Percentiles rank a stretch among this genome's conserved stretches.
These are phyloP conservation scores for Alternaria gaisen DNA, from an alignment of 2,329 filamentous ascomycete genomes.

Conservation along the genomic window DNA sequence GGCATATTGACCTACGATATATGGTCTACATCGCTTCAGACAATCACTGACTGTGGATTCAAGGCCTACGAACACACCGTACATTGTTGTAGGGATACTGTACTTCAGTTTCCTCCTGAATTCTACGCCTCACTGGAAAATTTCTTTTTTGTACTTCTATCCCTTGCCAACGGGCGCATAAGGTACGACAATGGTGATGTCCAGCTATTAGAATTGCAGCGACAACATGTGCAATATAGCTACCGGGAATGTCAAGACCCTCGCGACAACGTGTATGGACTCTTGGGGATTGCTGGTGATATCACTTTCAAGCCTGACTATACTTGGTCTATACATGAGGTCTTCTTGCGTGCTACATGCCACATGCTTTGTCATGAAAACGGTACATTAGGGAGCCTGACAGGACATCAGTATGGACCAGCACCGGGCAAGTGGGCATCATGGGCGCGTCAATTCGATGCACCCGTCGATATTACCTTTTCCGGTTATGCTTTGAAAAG, in stretches of 20 bases:
- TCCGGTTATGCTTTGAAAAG: too few relatives aligned
- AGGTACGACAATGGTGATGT: too few relatives aligned
- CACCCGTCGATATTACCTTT: too few relatives aligned
- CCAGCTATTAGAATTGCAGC: background rate
- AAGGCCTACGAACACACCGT: background rate
- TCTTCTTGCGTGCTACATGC: background rate
- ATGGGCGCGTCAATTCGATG: too few relatives aligned
- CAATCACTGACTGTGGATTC: background rate
- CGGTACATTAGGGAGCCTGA: too few relatives aligned
- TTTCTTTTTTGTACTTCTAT: background rate
- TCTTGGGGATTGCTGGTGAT: background rate
- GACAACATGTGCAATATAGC: background rate
- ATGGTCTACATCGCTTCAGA: background rate
- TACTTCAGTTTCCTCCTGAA: background rate
- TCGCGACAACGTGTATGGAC: constrained; percentile 1
- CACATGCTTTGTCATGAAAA: background rate
- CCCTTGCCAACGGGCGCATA: background rate
- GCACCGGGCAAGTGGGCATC: too few relatives aligned
- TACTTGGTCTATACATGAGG: background rate
- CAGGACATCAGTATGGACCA: too few relatives aligned
- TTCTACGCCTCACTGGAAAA: background rate
- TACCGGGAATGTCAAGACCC: background rate
- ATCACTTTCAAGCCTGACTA: background rate
- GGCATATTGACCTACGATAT: background rate
- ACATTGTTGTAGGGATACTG: background rate